Conservation (phyloP, 2,329 filamentous ascomycete species). For the Sclerotinia minor region DNA sequence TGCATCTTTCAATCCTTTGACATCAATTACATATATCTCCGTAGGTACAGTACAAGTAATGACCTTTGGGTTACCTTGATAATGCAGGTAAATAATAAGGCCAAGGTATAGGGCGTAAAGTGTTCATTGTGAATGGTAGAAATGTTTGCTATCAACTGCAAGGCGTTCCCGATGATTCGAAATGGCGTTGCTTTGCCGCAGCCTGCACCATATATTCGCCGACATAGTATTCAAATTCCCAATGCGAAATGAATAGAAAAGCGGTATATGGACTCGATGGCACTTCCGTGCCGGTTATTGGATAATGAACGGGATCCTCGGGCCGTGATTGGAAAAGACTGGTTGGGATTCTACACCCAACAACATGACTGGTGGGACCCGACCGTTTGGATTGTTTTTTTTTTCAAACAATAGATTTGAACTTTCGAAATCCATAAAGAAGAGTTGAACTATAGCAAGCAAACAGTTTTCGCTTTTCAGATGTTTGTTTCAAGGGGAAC, state of each 20-base stretch:
- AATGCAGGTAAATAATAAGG: constrained; percentile 17
- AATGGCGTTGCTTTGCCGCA: constrained; percentile 26
- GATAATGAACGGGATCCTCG: constrained; percentile 19
- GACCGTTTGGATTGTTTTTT: constrained; percentile 23
- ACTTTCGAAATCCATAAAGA: not conserved
- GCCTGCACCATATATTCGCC: constrained; percentile 20
- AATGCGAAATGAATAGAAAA: constrained; percentile 16
- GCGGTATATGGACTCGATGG: constrained; percentile 16
- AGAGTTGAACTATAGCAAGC: not conserved
- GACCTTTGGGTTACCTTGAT: constrained; percentile 22
- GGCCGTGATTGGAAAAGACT: constrained; percentile 18
- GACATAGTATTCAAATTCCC: constrained; percentile 9
- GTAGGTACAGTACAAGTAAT: constrained; percentile 20
- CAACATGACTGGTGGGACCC: constrained; percentile 7
- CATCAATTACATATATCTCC: constrained; percentile 16
- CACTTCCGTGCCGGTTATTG: constrained; percentile 23
- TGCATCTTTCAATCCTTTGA: constrained; percentile 25
- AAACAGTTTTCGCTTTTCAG: constrained; percentile 19
- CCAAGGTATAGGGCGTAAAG: constrained; percentile 19
- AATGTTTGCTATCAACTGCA: constrained; percentile 23
- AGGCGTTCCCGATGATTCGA: constrained; percentile 25
- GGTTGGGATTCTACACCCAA: constrained; percentile 6
- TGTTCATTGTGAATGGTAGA: constrained; percentile 21
- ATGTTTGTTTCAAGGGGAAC: constrained; percentile 15
- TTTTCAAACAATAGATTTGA: not conserved